Conservation (phyloP, 2,329 filamentous ascomycete species). For the Aspergillus thermomutatus region DNA sequence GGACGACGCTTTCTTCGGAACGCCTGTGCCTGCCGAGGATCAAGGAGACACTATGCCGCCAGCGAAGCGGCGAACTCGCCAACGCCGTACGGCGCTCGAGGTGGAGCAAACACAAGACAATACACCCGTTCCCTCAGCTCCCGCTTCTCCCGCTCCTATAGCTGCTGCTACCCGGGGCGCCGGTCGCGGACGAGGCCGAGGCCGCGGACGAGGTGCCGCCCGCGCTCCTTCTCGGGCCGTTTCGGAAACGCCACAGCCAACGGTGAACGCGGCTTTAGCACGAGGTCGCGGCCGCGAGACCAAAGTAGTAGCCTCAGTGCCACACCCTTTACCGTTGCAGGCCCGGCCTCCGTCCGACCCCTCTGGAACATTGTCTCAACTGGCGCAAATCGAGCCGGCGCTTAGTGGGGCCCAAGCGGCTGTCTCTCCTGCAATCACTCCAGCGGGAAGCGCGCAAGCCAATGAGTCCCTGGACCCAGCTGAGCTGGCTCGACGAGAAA, state of each 20-base stretch:
- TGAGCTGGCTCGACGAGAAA: constrained; percentile 34
- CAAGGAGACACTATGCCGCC: constrained; percentile 25
- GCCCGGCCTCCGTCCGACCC: constrained; percentile 4
- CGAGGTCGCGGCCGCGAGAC: constrained; percentile 14
- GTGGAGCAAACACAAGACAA: constrained; percentile 15
- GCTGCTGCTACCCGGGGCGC: constrained; percentile 8
- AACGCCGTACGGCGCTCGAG: constrained; percentile 23
- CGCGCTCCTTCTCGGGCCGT: constrained; percentile 20
- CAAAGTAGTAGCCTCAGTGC: constrained; percentile 8
- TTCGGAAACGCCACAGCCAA: constrained; percentile 14
- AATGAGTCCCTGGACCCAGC: constrained; percentile 23
- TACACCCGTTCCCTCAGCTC: constrained; percentile 14
- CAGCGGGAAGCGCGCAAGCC: constrained; percentile 16
- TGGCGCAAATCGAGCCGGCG: constrained; percentile 20
- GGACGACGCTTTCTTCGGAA: constrained; percentile 25
- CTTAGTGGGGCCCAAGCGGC: constrained; percentile 10
- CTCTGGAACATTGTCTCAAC: constrained; percentile 10
- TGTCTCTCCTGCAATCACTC: constrained; percentile 7
- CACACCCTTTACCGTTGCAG: constrained; percentile 9
- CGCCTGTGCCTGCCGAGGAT: constrained; percentile 24
- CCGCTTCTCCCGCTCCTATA: constrained; percentile 4
- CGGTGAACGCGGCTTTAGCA: constrained; percentile 3
- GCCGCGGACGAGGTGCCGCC: constrained; percentile 27
- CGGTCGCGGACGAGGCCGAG: constrained; percentile 28
- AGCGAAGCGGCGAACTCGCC: constrained; percentile 32